Evolutionary conservation across 139 green algal species (phyloP).

Genomic region (Pseudopediastrum boryanum): DNA sequence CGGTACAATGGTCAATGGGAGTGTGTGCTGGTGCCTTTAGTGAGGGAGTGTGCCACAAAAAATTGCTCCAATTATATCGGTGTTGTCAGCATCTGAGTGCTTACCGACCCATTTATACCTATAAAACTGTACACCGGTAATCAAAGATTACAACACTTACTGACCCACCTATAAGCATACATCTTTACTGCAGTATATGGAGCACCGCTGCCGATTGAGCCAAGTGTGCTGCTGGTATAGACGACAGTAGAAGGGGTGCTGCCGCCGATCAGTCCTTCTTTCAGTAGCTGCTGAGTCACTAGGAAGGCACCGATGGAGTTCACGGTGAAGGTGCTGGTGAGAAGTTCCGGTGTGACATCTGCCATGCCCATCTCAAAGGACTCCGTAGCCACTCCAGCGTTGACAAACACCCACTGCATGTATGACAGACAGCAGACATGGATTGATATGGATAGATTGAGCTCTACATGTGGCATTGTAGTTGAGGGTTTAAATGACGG

Average conservation of each 20-base stretch:
- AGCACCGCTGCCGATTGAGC: slow-evolving; percentile 17
- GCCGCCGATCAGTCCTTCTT: slow-evolving; percentile 3
- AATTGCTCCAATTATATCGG: too few species aligned
- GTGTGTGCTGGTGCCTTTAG: too few species aligned
- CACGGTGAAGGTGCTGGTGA: not conserved
- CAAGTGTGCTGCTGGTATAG: slow-evolving; percentile 17
- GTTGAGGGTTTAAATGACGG: too few species aligned
- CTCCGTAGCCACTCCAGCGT: not conserved
- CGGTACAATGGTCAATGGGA: too few species aligned
- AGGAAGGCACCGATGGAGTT: not conserved
- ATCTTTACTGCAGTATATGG: slow-evolving; percentile 9
- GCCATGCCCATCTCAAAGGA: not conserved
- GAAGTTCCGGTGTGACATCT: not conserved
- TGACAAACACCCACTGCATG: slow-evolving; percentile 1
- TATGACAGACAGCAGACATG: too few species aligned
- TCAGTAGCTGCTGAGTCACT: slow-evolving; percentile 10
- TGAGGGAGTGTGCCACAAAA: too few species aligned
- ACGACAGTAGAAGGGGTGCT: not conserved
- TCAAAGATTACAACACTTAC: too few species aligned
- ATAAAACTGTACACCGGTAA: too few species aligned
- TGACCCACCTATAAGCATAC: slow-evolving; percentile 23
- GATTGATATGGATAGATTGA: too few species aligned
- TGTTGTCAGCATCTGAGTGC: too few species aligned
- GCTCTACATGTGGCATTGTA: too few species aligned
- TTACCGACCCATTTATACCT: too few species aligned